Percentiles rank a stretch among this genome's conserved stretches.
Conservation (phyloP, 2,329 filamentous ascomycete species). For the Cladosporium sp. region DNA sequence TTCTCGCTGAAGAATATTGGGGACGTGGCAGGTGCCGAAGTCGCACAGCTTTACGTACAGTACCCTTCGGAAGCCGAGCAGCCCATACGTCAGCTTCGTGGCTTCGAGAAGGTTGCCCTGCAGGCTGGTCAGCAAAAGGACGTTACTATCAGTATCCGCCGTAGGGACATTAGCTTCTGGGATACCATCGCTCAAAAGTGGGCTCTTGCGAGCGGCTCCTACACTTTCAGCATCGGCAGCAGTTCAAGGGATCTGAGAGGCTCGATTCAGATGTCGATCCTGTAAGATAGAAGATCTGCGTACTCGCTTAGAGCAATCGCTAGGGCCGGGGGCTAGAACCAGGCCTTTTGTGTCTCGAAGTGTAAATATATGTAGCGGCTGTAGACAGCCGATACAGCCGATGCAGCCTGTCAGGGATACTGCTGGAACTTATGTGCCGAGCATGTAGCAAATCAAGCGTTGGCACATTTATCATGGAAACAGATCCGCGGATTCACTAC, state of each 20-base stretch:
- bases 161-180: conserved; percentile 48
- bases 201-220: conserved; percentile 24
- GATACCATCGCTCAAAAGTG: conserved; percentile 45
- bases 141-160: conserved; percentile 40
- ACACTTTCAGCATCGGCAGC: conserved; percentile 2
- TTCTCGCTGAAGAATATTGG: conserved; percentile 67
- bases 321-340: not conserved
- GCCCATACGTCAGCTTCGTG: conserved; percentile 33
- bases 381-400: not conserved
- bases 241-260: conserved; percentile 7
- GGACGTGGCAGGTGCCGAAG: conserved; percentile 51
- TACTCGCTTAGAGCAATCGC: not conserved
- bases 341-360: not conserved
- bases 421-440: not conserved
- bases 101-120: conserved; percentile 43
- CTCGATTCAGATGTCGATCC: not conserved
- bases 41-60: conserved; percentile 56
- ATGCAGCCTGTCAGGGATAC: not conserved
- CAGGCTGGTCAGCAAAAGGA: conserved; percentile 27
- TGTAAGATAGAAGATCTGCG: not conserved
- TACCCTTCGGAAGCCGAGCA: conserved; percentile 27
- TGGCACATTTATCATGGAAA: no score
- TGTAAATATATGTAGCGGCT: not conserved
- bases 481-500: no score
- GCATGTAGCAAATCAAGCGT: not conserved